Base-by-base conservation (phyloP, 163 green algal species). In the Prototheca stagnorum region DNA sequence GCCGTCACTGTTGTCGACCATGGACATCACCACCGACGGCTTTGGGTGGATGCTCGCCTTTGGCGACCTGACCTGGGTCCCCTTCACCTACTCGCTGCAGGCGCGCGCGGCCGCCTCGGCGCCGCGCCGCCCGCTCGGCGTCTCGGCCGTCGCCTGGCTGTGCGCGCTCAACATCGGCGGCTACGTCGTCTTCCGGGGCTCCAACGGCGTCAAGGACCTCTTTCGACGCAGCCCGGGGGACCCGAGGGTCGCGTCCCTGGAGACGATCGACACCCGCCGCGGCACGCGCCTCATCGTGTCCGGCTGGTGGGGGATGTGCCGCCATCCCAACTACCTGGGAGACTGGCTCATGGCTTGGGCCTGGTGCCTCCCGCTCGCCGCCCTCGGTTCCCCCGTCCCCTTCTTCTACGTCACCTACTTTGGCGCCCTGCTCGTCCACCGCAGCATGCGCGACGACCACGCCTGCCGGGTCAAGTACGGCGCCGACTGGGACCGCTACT, bases 31-130 rank as follows among this genome's bases (percentile, higher is more conserved):
- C 26, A 87, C 75, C 2, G 90, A 99, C 59, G 86, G 88, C 25
- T 95, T 97, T 74, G 86, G 88, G 25, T 99, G 92, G 74, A 99
- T 99, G 90, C 76, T 99, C 37, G 74, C 70, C 0, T 96, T 97
- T 65, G 89, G 89, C 1, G 85, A 99, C 64, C 69, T 97, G 11
- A 69, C 84, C 5, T 97, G 83, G 84, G 87, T 99, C 50, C 89
- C 90, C 22, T 97, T 99, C 73, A 92, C 78, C 7, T 99, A 95
- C 75, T 78, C 70, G 31, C 64, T 93, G 14, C 62, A 77, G 62
- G 49, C 42, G 20, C 48, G 48, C 26, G 2, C 28, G 15, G 19
- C 27, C 14, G 42, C 35, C 11, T 4, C 5, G 5, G 40, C 21
- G 22, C 16, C 9, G 49, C 68, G 81, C 68, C 44, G 59, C 31